Percentiles rank a stretch among this genome's conserved stretches.
Conservation (phyloP, 805 yeast species). For the Wickerhamomyces bisporus region DNA sequence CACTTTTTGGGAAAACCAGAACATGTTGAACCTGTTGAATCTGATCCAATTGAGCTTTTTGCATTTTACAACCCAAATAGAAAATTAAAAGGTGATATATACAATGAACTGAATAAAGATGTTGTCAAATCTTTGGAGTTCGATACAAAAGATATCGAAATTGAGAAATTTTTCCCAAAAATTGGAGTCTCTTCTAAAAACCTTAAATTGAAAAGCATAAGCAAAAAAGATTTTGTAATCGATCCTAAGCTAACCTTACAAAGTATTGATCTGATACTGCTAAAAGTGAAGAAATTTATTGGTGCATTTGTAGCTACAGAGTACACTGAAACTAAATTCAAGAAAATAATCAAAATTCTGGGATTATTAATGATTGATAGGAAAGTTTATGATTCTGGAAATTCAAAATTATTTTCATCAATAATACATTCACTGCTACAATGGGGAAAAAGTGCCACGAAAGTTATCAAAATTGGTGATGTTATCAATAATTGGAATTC, state of each 20-base stretch:
- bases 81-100: conserved; percentile 5
- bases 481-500: conserved; percentile 5
- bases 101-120: conserved; percentile 4
- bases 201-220: neutral
- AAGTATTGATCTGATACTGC: neutral
- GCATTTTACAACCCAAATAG: neutral
- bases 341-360: neutral
- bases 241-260: conserved; percentile 7
- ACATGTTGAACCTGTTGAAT: conserved; percentile 1
- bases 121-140: neutral
- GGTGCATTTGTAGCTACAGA: neutral
- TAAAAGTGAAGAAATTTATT: conserved; percentile 6
- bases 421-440: conserved; percentile 1
- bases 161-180: conserved; percentile 3
- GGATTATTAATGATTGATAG: conserved; percentile 11
- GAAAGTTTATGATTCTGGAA: conserved; percentile 1
- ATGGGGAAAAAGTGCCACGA: conserved; percentile 6
- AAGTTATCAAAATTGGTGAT: neutral
- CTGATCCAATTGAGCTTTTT: conserved; percentile 1
- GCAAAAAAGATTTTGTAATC: neutral
- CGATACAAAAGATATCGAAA: neutral
- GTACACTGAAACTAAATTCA: neutral
- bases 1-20: conserved; percentile 5
- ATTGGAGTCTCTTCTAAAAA: conserved; percentile 3
- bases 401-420: neutral